Evolutionary conservation across 257 asterid genomes (phyloP).

Genomic region (Thymus quinquecostatus): DNA sequence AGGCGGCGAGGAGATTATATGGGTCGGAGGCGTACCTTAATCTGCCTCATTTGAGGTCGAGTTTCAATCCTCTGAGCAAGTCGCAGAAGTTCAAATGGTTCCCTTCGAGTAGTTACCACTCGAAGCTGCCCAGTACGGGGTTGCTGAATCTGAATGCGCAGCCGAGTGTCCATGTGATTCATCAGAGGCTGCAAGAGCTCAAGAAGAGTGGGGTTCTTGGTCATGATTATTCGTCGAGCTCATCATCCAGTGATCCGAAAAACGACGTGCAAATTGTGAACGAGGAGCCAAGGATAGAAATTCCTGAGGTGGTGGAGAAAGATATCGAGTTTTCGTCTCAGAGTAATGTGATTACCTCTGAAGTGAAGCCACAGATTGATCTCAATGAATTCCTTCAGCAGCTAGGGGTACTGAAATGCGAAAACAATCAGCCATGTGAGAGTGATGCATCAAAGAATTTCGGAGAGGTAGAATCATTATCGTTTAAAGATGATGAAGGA

Average conservation of each 20-base stretch:
- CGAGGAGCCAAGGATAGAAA: constrained; percentile 35
- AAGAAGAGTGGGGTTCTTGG: constrained; percentile 59
- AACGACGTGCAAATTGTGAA: constrained; percentile 31
- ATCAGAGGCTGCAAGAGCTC: constrained; percentile 86
- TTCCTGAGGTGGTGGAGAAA: constrained; percentile 35
- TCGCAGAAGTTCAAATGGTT: constrained; percentile 93
- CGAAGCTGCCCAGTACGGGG: constrained; percentile 62
- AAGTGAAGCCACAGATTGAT: constrained; percentile 87
- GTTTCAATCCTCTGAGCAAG: constrained; percentile 80
- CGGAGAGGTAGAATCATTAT: constrained; percentile 46
- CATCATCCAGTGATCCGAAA: constrained; percentile 52
- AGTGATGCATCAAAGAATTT: constrained; percentile 36
- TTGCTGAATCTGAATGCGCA: constrained; percentile 82
- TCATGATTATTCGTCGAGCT: constrained; percentile 51
- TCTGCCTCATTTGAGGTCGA: constrained; percentile 80
- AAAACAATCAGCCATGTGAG: constrained; percentile 44
- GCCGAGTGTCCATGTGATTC: constrained; percentile 88
- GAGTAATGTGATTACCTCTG: constrained; percentile 36
- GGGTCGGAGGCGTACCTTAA: constrained; percentile 95
- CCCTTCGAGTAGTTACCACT: constrained; percentile 52
- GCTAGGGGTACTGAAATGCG: constrained; percentile 70
- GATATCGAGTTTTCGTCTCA: constrained; percentile 40
- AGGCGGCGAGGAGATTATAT: constrained; percentile 87
- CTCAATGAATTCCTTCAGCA: constrained; percentile 92
- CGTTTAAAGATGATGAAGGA: constrained; percentile 38